Evolutionary conservation across 108 stramenopile genomes (phyloP).

Genomic region (Pseudonitzschia delicatissima): DNA sequence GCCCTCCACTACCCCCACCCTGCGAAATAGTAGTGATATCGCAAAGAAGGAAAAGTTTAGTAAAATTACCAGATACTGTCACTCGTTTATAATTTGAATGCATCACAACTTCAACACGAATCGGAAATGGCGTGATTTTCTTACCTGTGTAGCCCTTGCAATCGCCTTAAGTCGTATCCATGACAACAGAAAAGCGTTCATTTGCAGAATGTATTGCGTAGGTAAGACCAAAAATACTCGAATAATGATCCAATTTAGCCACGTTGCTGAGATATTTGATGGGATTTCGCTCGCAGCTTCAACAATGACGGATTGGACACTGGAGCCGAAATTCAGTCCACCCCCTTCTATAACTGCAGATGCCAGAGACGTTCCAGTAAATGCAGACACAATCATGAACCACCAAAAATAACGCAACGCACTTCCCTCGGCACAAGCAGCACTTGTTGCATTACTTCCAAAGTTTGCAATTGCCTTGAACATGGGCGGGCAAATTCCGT

Average conservation of each 20-base stretch:
- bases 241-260: conserved; percentile 90
- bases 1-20: conserved; percentile 62
- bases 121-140: too few species aligned
- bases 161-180: conserved; percentile 46
- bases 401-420: conserved; percentile 85
- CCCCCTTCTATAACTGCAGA: conserved; percentile 47
- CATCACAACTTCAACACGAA: conserved; percentile 2
- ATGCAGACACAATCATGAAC: conserved; percentile 81
- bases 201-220: conserved; percentile 73
- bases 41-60: too few species aligned
- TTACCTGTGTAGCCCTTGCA: conserved; percentile 29
- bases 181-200: conserved; percentile 72
- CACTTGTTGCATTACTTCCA: conserved; percentile 71
- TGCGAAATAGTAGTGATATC: too few species aligned
- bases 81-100: too few species aligned
- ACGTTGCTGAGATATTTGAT: conserved; percentile 53
- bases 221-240: conserved; percentile 60
- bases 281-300: conserved; percentile 66
- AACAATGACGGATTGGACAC: conserved; percentile 39
- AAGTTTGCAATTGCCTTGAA: conserved; percentile 89
- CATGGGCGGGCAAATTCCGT: conserved; percentile 64
- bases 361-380: conserved; percentile 65
- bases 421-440: conserved; percentile 53
- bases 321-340: conserved; percentile 38
- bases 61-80: too few species aligned